Evolutionary conservation across 2,329 filamentous ascomycete genomes (phyloP).

Genomic region (Tolypocladium amazonense): DNA sequence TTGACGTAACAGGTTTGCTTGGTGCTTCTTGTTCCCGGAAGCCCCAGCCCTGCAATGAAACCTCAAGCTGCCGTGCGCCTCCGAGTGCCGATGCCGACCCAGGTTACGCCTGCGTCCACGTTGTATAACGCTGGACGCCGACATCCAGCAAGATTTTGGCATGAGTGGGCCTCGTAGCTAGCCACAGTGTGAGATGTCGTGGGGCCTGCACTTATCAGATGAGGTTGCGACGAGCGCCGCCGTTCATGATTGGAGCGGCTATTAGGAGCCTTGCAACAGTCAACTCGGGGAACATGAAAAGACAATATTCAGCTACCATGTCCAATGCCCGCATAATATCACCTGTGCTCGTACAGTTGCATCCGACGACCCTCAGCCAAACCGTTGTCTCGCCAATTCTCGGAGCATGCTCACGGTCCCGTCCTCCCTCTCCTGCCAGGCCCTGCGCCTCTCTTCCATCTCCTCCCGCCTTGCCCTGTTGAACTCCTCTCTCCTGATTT

Average conservation of each 20-base stretch:
- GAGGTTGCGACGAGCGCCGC: background rate
- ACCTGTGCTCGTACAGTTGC: background rate
- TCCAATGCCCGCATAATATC: background rate
- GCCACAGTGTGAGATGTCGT: background rate
- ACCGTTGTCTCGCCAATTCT: slow-evolving; percentile 68
- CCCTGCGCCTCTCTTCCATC: slow-evolving; percentile 63
- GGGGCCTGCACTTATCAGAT: background rate
- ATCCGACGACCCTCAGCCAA: slow-evolving; percentile 40
- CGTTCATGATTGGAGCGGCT: background rate
- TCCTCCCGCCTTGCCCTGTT: slow-evolving; percentile 65
- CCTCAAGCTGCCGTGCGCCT: background rate
- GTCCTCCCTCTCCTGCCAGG: slow-evolving; percentile 67
- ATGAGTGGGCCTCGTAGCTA: background rate
- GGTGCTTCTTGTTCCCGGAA: background rate
- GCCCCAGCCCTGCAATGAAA: background rate
- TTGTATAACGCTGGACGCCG: background rate
- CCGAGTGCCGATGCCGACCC: background rate
- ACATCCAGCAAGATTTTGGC: background rate
- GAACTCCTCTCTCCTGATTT: slow-evolving; percentile 73
- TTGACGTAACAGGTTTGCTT: background rate
- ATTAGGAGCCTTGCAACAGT: background rate
- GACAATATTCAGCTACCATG: background rate
- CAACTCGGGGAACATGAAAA: background rate
- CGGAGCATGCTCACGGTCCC: slow-evolving; percentile 74
- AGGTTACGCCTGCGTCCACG: background rate